Evolutionary conservation across 805 yeast species (phyloP).

Genomic region (Torulaspora gathmanii): DNA sequence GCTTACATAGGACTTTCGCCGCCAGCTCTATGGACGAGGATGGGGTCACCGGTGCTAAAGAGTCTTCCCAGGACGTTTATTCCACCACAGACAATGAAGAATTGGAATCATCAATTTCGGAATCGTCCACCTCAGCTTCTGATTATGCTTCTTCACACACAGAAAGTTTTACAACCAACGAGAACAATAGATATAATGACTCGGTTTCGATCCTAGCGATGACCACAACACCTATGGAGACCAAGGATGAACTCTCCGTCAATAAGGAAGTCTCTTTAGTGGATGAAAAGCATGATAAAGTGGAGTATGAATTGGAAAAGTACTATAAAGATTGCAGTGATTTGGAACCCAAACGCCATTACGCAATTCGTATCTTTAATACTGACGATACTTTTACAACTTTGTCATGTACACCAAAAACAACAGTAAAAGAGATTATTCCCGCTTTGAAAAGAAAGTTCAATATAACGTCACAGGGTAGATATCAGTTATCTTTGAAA

Average conservation of each 20-base stretch:
- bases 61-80: constrained; percentile 5
- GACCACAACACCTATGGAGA: constrained; percentile 1
- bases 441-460: constrained; percentile 71
- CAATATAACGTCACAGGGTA: constrained; percentile 62
- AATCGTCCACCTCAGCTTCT: constrained; percentile 2
- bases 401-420: constrained; percentile 70
- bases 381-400: constrained; percentile 82
- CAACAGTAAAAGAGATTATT: constrained; percentile 70
- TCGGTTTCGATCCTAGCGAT: neutral
- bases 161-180: neutral
- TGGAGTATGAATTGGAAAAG: constrained; percentile 37
- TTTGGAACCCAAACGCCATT: constrained; percentile 31
- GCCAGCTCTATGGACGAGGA: neutral
- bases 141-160: constrained; percentile 5
- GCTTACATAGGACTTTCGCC: neutral
- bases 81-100: constrained; percentile 1
- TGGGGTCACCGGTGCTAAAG: neutral
- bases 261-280: constrained; percentile 13
- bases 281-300: constrained; percentile 36
- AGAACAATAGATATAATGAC: neutral
- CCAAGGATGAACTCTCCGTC: constrained; percentile 8
- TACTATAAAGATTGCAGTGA: constrained; percentile 37
- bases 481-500: constrained; percentile 68
- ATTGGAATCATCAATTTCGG: neutral
- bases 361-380: constrained; percentile 64